A percentile compares a stretch with the other conserved stretches of the same genome.
These are phyloP conservation scores for Malassezia dermatis DNA, from an alignment of 1,284 basidiomycete species.

Conservation along the genomic window DNA sequence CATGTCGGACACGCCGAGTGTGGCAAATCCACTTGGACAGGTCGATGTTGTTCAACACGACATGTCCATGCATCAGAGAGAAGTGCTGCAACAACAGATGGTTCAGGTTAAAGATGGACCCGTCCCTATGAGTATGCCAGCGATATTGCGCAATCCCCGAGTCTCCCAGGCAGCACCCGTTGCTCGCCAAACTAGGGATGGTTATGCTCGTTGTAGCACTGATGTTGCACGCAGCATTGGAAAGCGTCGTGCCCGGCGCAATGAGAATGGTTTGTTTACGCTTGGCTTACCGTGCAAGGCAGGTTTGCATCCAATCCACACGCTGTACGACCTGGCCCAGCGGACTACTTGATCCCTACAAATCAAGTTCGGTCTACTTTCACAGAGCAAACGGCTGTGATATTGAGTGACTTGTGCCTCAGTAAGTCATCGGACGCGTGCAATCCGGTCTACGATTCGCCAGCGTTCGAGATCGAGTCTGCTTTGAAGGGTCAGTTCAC, in stretches of 20 bases:
- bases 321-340: constrained; percentile 21
- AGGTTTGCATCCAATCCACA: constrained; percentile 32
- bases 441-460: constrained; percentile 10
- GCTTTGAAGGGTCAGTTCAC: constrained; percentile 31
- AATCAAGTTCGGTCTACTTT: constrained; percentile 31
- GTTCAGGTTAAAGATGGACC: constrained; percentile 1
- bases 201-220: neutral
- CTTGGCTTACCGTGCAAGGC: neutral
- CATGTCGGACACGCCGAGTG: neutral
- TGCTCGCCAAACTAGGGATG: constrained; percentile 1
- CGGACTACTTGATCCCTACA: constrained; percentile 25
- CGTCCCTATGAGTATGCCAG: constrained; percentile 14
- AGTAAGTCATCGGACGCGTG: neutral
- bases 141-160: constrained; percentile 12
- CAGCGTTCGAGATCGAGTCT: constrained; percentile 15
- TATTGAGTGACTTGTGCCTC: neutral
- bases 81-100: neutral
- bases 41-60: neutral
- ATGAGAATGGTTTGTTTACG: constrained; percentile 11
- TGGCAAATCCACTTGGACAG: neutral
- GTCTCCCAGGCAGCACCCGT: neutral
- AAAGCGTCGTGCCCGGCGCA: constrained; percentile 12
- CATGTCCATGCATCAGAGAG: neutral
- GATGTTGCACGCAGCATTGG: constrained; percentile 1
- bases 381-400: neutral